A percentile compares a stretch with the other conserved stretches of the same genome.
Evolutionary conservation across 2,329 filamentous ascomycete genomes (phyloP).

Genomic region (Pseudogymnoascus sp.): DNA sequence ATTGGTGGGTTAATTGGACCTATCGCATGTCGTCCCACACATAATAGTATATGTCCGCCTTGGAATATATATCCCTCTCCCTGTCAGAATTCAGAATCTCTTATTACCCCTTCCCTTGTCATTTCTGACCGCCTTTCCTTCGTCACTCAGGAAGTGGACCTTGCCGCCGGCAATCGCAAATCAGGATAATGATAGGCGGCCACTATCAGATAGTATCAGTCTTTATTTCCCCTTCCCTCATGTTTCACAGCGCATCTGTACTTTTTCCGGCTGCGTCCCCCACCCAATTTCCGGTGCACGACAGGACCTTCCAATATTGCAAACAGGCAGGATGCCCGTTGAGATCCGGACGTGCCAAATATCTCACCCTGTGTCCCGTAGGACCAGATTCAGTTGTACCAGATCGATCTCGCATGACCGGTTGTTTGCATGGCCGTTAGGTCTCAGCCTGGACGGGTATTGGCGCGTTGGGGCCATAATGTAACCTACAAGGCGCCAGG

Average conservation of each 20-base stretch:
- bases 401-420: constrained; percentile 11
- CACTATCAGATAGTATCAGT: neutral
- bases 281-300: constrained; percentile 9
- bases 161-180: neutral
- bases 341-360: constrained; percentile 5
- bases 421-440: constrained; percentile 8
- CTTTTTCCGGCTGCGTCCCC: constrained; percentile 1
- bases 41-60: neutral
- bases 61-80: neutral
- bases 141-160: constrained; percentile 4
- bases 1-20: neutral
- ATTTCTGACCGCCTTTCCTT: constrained; percentile 6
- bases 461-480: neutral
- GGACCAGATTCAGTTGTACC: constrained; percentile 4
- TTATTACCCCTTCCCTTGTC: neutral
- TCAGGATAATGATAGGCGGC: constrained; percentile 2
- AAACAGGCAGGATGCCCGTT: constrained; percentile 3
- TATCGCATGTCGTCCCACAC: neutral
- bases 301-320: neutral
- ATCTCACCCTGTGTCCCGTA: constrained; percentile 1
- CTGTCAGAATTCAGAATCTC: neutral
- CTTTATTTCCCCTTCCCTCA: neutral
- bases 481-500: neutral
- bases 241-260: constrained; percentile 5
- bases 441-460: constrained; percentile 3